Conservation (phyloP, 345 rosid genomes). For the Eucalyptus grandis region DNA sequence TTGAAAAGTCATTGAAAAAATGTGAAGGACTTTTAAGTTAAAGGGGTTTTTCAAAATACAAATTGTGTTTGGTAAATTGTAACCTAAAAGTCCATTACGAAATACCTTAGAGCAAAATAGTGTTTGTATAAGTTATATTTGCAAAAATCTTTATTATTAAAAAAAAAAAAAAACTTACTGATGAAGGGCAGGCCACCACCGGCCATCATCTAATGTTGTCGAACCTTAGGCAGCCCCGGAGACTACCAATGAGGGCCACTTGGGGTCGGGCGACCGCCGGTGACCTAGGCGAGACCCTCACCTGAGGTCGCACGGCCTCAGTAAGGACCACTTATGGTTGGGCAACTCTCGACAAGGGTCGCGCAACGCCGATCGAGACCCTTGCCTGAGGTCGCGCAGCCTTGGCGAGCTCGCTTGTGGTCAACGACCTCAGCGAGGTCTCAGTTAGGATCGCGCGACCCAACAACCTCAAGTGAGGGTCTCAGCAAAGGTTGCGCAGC, state of each 20-base stretch:
- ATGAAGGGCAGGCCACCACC: rapidly evolving
- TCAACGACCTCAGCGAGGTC: rapidly evolving
- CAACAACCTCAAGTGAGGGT: too few relatives aligned
- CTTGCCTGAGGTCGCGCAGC: rapidly evolving
- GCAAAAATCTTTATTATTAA: too few relatives aligned
- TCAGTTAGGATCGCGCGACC: rapidly evolving
- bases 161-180: too few relatives aligned
- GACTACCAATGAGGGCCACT: rapidly evolving
- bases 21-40: too few relatives aligned
- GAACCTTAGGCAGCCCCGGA: rapidly evolving
- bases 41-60: rapidly evolving
- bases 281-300: rapidly evolving
- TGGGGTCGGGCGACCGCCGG: rapidly evolving
- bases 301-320: rapidly evolving
- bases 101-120: too few relatives aligned
- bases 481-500: rapidly evolving
- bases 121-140: too few relatives aligned
- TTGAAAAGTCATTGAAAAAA: rapidly evolving
- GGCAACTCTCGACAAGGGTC: rapidly evolving
- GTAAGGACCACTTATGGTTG: rapidly evolving
- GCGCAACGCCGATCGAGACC: rapidly evolving
- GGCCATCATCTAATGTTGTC: rapidly evolving
- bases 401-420: too few relatives aligned
- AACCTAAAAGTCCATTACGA: rapidly evolving
- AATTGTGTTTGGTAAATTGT: rapidly evolving